These are phyloP conservation scores for Alternaria tenuissima DNA, from an alignment of 2,329 filamentous ascomycete species.

Conservation along the genomic window DNA sequence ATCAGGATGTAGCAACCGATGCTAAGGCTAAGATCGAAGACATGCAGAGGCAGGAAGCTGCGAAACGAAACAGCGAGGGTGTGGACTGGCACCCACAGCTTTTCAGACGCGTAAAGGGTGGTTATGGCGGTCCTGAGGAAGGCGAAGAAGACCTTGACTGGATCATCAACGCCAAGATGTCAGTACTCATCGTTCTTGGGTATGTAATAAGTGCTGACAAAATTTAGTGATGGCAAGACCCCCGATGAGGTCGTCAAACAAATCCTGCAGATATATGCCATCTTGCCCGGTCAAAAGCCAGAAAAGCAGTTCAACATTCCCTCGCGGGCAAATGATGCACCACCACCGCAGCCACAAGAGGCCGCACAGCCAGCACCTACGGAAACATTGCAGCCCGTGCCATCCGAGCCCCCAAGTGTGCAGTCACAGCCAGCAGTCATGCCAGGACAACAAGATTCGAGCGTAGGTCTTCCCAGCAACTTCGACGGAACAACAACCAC, in stretches of 20 bases:
- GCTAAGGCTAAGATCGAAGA: conserved; percentile 98
- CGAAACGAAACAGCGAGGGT: conserved; percentile 77
- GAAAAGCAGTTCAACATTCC: conserved; percentile 63
- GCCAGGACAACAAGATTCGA: conserved; percentile 28
- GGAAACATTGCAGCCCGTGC: conserved; percentile 10
- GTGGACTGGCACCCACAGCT: conserved; percentile 88
- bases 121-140: conserved; percentile 75
- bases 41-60: conserved; percentile 86
- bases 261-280: conserved; percentile 84
- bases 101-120: conserved; percentile 78
- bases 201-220: conserved; percentile 10
- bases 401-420: conserved; percentile 9
- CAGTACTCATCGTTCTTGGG: conserved; percentile 41
- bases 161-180: conserved; percentile 92
- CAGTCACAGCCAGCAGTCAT: conserved; percentile 12
- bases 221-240: conserved; percentile 64
- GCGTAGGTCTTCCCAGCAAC: conserved; percentile 62
- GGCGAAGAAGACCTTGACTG: conserved; percentile 92
- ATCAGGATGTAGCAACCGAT: conserved; percentile 89
- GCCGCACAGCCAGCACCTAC: conserved; percentile 10
- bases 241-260: conserved; percentile 79
- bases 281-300: conserved; percentile 77
- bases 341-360: conserved; percentile 18
- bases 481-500: conserved; percentile 60
- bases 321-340: conserved; percentile 55